phyloP scores from a whole-genome alignment of 2,329 filamentous ascomycete species.

The Cordyceps militaris region DNA sequence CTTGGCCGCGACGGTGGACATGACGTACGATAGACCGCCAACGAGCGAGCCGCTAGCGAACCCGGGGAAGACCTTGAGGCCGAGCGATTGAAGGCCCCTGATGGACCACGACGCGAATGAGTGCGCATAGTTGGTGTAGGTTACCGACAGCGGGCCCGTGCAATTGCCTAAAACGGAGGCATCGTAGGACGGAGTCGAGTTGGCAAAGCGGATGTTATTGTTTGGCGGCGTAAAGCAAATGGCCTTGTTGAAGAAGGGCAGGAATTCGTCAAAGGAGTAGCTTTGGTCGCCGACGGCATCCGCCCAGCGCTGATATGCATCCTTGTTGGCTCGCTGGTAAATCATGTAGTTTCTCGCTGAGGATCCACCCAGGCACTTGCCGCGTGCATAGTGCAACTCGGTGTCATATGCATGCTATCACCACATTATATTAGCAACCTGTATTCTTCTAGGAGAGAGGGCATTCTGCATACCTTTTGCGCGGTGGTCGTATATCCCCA shows the following conservation, averaged over 20 bases:
- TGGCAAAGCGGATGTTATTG: slow-evolving; percentile 14
- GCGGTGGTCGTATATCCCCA: slow-evolving; percentile 11
- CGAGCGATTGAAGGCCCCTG: slow-evolving; percentile 32
- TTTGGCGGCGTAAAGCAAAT: slow-evolving; percentile 25
- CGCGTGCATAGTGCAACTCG: slow-evolving; percentile 24
- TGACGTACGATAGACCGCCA: slow-evolving; percentile 22
- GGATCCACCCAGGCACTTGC: slow-evolving; percentile 26
- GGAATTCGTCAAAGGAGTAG: slow-evolving; percentile 23
- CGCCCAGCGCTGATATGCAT: slow-evolving; percentile 25
- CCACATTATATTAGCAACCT: slow-evolving; percentile 7
- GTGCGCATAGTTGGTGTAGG: slow-evolving; percentile 21
- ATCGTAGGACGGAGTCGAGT: slow-evolving; percentile 20
- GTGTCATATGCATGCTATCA: slow-evolving; percentile 14
- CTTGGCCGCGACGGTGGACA: slow-evolving; percentile 25
- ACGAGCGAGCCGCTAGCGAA: slow-evolving; percentile 35
- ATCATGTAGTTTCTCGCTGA: slow-evolving; percentile 24
- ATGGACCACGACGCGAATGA: slow-evolving; percentile 19
- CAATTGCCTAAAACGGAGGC: slow-evolving; percentile 15
- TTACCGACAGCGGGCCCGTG: slow-evolving; percentile 22
- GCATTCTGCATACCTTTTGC: not conserved
- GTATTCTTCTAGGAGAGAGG: not conserved
- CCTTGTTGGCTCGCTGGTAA: slow-evolving; percentile 21
- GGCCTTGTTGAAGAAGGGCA: slow-evolving; percentile 28
- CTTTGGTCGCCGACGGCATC: slow-evolving; percentile 24
- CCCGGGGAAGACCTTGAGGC: slow-evolving; percentile 27